phyloP scores from a whole-genome alignment of 768 basidiomycete species.

The Phlebiopsis gigantea region DNA sequence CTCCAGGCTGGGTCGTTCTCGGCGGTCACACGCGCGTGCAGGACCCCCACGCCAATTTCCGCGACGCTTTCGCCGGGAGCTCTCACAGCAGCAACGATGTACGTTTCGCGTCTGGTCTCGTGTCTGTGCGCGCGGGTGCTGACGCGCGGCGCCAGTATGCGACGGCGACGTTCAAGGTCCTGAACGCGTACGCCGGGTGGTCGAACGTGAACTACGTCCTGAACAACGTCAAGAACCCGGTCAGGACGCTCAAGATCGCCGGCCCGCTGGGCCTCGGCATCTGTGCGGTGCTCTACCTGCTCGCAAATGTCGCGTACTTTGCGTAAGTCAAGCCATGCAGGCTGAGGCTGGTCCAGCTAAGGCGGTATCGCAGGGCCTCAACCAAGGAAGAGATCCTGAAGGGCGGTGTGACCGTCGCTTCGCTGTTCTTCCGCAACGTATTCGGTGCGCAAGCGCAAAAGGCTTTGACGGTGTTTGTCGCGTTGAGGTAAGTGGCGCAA shows the following conservation, averaged over 20 bases:
- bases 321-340: conserved; percentile 26
- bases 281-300: conserved; percentile 45
- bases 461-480: conserved; percentile 53
- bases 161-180: conserved; percentile 55
- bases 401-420: conserved; percentile 51
- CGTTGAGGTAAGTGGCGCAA: conserved; percentile 37
- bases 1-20: conserved; percentile 52
- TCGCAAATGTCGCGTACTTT: conserved; percentile 57
- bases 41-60: conserved; percentile 55
- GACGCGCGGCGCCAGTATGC: conserved; percentile 39
- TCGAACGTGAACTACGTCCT: conserved; percentile 54
- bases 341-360: neutral
- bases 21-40: conserved; percentile 49
- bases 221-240: conserved; percentile 55
- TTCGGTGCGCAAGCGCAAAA: conserved; percentile 49
- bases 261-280: conserved; percentile 54
- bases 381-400: conserved; percentile 44
- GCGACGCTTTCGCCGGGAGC: conserved; percentile 50
- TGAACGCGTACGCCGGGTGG: conserved; percentile 47
- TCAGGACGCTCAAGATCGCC: conserved; percentile 57
- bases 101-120: neutral
- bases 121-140: neutral
- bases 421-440: conserved; percentile 54
- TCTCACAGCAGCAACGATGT: conserved; percentile 47
- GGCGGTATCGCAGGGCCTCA: conserved; percentile 27